Percentiles rank a stretch among this genome's conserved stretches.
phyloP scores from a whole-genome alignment of 148 eudicot species.

The Beta vulgaris region DNA sequence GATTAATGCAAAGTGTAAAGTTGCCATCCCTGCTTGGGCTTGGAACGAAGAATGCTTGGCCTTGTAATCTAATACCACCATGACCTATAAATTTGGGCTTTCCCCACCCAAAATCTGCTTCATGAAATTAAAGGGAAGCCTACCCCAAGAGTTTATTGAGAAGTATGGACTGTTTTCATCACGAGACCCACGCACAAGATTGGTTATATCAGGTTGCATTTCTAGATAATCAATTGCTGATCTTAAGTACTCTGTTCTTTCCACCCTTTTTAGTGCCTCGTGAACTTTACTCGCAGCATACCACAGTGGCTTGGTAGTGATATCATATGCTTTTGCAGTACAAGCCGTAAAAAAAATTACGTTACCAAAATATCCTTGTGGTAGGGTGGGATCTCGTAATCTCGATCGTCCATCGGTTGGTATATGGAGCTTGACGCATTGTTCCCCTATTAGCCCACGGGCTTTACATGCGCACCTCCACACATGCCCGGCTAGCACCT shows the following conservation, averaged over 20 bases:
- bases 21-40: slow-evolving; percentile 23
- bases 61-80: slow-evolving; percentile 33
- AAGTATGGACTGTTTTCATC: slow-evolving; percentile 25
- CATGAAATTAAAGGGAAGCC: slow-evolving; percentile 24
- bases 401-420: slow-evolving; percentile 30
- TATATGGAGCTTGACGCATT: slow-evolving; percentile 24
- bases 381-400: slow-evolving; percentile 13
- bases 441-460: slow-evolving; percentile 17
- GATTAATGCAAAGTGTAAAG: slow-evolving; percentile 26
- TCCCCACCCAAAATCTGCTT: slow-evolving; percentile 41
- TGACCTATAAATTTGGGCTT: slow-evolving; percentile 28
- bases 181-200: slow-evolving; percentile 27
- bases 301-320: slow-evolving; percentile 27
- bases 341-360: slow-evolving; percentile 28
- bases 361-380: slow-evolving; percentile 34
- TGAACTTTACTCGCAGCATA: slow-evolving; percentile 30
- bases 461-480: slow-evolving; percentile 33
- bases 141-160: slow-evolving; percentile 28
- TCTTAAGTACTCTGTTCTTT: slow-evolving; percentile 28
- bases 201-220: slow-evolving; percentile 26
- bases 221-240: slow-evolving; percentile 33
- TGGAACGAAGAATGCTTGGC: slow-evolving; percentile 24
- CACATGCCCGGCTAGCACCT: slow-evolving; percentile 35
- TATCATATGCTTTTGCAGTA: slow-evolving; percentile 20
- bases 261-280: slow-evolving; percentile 24